Conservation (phyloP, 805 yeast species). For the Suhomyces canberraensis region DNA sequence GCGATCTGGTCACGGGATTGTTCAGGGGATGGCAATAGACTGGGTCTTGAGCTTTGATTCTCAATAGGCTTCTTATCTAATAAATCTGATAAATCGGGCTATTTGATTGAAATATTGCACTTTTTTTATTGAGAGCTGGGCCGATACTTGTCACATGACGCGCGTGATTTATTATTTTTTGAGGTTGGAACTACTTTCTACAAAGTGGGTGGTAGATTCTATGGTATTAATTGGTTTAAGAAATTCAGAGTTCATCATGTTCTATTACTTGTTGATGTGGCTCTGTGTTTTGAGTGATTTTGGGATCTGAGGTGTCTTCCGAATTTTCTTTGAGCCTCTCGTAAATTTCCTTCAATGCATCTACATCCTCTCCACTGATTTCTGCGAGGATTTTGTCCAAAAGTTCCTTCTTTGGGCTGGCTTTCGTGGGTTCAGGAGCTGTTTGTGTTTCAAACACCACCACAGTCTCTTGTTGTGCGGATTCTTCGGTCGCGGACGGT, state of each 20-base stretch:
- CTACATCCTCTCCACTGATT: constrained; percentile 1
- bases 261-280: too few species aligned
- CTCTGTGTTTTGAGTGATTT: too few species aligned
- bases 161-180: too few species aligned
- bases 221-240: too few species aligned
- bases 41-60: not conserved
- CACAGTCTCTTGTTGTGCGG: not conserved
- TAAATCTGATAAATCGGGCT: not conserved
- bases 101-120: not conserved
- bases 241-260: too few species aligned
- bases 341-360: constrained; percentile 1
- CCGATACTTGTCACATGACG: too few species aligned
- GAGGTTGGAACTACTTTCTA: too few species aligned
- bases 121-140: not conserved
- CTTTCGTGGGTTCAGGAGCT: not conserved
- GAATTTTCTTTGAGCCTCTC: too few species aligned
- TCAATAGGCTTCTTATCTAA: not conserved
- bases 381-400: constrained; percentile 1
- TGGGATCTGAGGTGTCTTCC: too few species aligned
- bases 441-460: constrained; percentile 1
- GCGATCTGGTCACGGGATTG: not conserved
- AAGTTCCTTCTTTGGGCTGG: not conserved
- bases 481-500: not conserved
- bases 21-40: not conserved
- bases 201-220: too few species aligned